Percentiles rank a stretch among this genome's conserved stretches.
phyloP scores from a whole-genome alignment of 2,329 filamentous ascomycete genomes.

The Chlorencoelia australis region DNA sequence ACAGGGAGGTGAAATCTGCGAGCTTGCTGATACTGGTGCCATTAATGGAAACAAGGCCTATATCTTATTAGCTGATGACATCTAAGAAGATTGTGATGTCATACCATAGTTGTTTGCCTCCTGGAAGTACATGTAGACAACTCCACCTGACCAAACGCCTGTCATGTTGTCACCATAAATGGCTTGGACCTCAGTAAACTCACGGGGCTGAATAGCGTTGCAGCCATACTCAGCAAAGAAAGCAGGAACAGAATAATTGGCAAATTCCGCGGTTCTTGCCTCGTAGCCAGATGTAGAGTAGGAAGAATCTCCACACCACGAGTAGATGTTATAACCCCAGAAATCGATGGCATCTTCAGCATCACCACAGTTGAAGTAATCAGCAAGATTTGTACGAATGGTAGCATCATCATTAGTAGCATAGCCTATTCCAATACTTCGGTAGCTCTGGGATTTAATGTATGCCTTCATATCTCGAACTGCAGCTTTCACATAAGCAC shows the following conservation, averaged over 20 bases:
- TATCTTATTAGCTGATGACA: conserved; percentile 22
- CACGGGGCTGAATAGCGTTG: conserved; percentile 60
- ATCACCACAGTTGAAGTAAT: conserved; percentile 91
- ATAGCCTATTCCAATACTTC: conserved; percentile 81
- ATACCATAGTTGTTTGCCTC: conserved; percentile 79
- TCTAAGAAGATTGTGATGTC: conserved; percentile 16
- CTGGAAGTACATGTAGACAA: conserved; percentile 98
- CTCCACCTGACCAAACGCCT: conserved; percentile 82
- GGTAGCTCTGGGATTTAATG: conserved; percentile 71
- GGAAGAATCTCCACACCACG: conserved; percentile 85
- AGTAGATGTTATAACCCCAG: conserved; percentile 99
- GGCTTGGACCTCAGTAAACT: conserved; percentile 75
- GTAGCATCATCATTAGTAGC: conserved; percentile 86
- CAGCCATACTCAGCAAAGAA: conserved; percentile 99
- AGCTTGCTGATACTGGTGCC: conserved; percentile 54
- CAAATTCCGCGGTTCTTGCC: conserved; percentile 76
- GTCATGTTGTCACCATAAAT: conserved; percentile 79
- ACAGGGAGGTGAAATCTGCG: conserved; percentile 65
- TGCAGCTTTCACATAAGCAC: conserved; percentile 93
- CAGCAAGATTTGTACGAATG: conserved; percentile 71
- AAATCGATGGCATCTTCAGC: conserved; percentile 69
- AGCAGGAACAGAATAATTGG: conserved; percentile 79
- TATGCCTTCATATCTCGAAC: conserved; percentile 94
- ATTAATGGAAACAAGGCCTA: conserved; percentile 55
- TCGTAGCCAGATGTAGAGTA: conserved; percentile 71